phyloP scores from a whole-genome alignment of 371 early-diverging fungal genomes.

The Mycotypha africana region DNA sequence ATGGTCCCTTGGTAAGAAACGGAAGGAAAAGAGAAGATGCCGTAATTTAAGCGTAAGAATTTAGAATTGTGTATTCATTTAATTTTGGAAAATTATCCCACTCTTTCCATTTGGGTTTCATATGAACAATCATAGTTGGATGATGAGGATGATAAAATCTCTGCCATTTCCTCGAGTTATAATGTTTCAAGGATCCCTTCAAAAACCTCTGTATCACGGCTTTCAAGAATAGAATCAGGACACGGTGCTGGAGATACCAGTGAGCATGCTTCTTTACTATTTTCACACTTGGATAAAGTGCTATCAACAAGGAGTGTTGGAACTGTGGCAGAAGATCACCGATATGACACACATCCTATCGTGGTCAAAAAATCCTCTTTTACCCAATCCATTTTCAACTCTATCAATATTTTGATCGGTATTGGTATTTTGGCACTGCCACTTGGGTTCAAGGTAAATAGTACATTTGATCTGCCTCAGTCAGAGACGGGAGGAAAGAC shows the following conservation, averaged over 20 bases:
- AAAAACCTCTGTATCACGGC: background rate
- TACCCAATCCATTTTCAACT: conserved; percentile 46
- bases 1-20: conserved; percentile 11
- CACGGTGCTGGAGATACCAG: background rate
- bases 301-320: conserved; percentile 22
- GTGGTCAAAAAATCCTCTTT: conserved; percentile 34
- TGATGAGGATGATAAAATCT: conserved; percentile 30
- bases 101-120: background rate
- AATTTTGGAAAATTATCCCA: too few species aligned
- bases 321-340: conserved; percentile 34
- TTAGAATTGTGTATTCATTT: too few species aligned
- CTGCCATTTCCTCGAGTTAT: conserved; percentile 5
- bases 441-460: conserved; percentile 48
- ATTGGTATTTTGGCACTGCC: conserved; percentile 57
- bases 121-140: background rate
- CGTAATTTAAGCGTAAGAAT: too few species aligned
- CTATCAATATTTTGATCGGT: conserved; percentile 61
- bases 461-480: too few species aligned
- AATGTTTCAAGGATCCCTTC: conserved; percentile 5
- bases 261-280: conserved; percentile 19
- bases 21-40: conserved; percentile 1
- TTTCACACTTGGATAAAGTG: conserved; percentile 21
- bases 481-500: too few species aligned
- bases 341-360: conserved; percentile 11
- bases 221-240: conserved; percentile 7